Conservation (phyloP, 1,284 basidiomycete genomes). For the Cryptococcus sp. region DNA sequence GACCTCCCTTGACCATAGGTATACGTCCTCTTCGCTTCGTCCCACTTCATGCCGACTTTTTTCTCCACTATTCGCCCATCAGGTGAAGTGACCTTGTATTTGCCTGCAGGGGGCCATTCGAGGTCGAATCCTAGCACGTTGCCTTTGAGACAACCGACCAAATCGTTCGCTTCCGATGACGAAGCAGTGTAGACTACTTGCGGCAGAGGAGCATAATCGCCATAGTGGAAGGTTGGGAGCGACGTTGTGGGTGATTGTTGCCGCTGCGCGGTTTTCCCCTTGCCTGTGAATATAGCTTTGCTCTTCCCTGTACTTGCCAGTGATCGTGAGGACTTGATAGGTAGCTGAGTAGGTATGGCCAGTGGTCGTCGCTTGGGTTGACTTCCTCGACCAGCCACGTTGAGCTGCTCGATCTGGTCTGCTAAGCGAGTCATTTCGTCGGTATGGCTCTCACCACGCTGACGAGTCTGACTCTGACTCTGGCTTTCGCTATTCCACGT, state of each 20-base stretch:
- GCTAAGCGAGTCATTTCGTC: slow-evolving; percentile 4
- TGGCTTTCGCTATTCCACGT: background rate
- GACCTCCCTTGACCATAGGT: slow-evolving; percentile 37
- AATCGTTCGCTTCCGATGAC: slow-evolving; percentile 36
- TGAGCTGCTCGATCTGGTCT: slow-evolving; percentile 1
- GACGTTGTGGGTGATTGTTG: background rate
- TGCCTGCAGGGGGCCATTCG: slow-evolving; percentile 44
- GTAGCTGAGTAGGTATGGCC: background rate
- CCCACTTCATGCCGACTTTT: slow-evolving; percentile 23
- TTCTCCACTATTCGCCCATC: slow-evolving; percentile 1
- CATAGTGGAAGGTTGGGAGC: slow-evolving; percentile 33
- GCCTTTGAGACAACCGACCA: slow-evolving; percentile 37
- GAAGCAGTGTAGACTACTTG: slow-evolving; percentile 40
- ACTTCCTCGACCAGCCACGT: no score
- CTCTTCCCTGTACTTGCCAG: no score
- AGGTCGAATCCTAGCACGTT: slow-evolving; percentile 45
- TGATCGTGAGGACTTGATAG: background rate
- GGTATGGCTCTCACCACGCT: background rate
- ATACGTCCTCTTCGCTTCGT: slow-evolving; percentile 14
- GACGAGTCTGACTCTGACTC: slow-evolving; percentile 5
- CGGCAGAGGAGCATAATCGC: slow-evolving; percentile 14
- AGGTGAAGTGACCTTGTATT: slow-evolving; percentile 5
- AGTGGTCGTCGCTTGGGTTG: background rate
- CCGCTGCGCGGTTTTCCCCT: background rate
- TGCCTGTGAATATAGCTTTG: no score